Evolutionary conservation across 768 basidiomycete genomes (phyloP), one percentile per base, ranked within the genome.

Genomic region (Auriculariales sp.): DNA sequence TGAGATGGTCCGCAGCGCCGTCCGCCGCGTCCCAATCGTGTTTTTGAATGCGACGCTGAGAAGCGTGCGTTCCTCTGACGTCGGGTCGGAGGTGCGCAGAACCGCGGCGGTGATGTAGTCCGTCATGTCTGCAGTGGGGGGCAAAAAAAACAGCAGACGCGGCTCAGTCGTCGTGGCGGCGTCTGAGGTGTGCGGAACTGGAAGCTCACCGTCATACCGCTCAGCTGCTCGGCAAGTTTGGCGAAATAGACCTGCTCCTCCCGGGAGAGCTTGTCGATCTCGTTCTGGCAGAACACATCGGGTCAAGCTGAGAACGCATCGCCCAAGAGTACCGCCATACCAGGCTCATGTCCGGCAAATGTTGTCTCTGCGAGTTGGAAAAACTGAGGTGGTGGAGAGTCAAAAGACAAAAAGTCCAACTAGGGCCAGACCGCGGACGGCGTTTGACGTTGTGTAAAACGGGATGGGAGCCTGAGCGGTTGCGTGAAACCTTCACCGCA

Each of bases 141-240:
- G 27, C 28, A 3, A 14, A 11, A 31, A 7, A 10, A 4, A 14
- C 19, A n/a, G 4, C 12, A 29, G 53, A 48, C 33, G 27, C 47
- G 29, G 57, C 44, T 51, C 55, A 35, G 53, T 48, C 50, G 33
- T 49, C 29, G 55, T 53, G 51, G 49, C 47, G n/a, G 33, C 42
- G 53, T 33, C 31, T 51, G 35, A 30, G 53, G 29, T 32, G 47
- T 49, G 22, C 35, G 14, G 30, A 47, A 25, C 49, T 32, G 31
- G 31, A 31, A 25, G 63, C 72, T 46, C 36, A 84, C 93, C 93
- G 75, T 97, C 93, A 67, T 97, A 98, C 47, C 94, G 93, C 78
- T 98, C 93, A 61, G 94, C 75, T 97, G 92, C 76, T 97, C 92
- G 66, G 91, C 90, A 75, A 97, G 91, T 88, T 98, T 98, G 74